Percentiles rank a stretch among this genome's conserved stretches.
Conservation (phyloP, 1,139 yeast species). For the Suhomyces yuchorum region DNA sequence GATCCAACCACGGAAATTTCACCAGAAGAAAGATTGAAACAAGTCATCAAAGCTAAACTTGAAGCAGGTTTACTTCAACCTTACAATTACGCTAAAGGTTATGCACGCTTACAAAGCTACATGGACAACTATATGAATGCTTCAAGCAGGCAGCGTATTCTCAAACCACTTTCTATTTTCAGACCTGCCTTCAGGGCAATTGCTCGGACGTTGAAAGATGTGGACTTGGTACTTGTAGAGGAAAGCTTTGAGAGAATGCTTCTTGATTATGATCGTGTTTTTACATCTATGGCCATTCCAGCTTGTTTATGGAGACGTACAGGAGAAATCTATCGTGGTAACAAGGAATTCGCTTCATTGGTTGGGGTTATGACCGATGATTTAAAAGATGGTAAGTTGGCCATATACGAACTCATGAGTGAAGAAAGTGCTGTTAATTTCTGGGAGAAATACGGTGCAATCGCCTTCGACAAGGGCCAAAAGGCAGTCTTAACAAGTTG, state of each 20-base stretch:
- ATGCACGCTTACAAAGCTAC: slow-evolving; percentile 83
- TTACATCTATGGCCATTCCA: slow-evolving; percentile 97
- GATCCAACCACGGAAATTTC: slow-evolving; percentile 95
- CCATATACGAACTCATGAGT: slow-evolving; percentile 92
- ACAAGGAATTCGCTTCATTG: slow-evolving; percentile 92
- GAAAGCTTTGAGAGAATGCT: slow-evolving; percentile 94
- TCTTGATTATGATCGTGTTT: slow-evolving; percentile 90
- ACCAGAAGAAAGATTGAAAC: slow-evolving; percentile 91
- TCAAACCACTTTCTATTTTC: slow-evolving; percentile 82
- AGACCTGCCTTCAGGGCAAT: slow-evolving; percentile 94
- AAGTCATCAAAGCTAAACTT: slow-evolving; percentile 92
- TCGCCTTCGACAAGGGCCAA: slow-evolving; percentile 94
- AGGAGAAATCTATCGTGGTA: slow-evolving; percentile 94
- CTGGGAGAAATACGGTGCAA: slow-evolving; percentile 97
- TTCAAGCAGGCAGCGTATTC: slow-evolving; percentile 81
- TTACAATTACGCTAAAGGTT: slow-evolving; percentile 91
- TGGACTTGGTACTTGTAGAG: slow-evolving; percentile 88
- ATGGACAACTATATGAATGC: slow-evolving; percentile 94
- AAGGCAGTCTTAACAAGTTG: slow-evolving; percentile 95
- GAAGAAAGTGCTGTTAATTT: slow-evolving; percentile 97
- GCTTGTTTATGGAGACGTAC: slow-evolving; percentile 98
- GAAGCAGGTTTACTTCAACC: slow-evolving; percentile 95
- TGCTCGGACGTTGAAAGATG: slow-evolving; percentile 87
- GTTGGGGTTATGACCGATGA: slow-evolving; percentile 94
- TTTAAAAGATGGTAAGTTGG: slow-evolving; percentile 86